These are phyloP conservation scores for Nissolia schottii DNA, from an alignment of 306 rosid genomes.

Conservation along the genomic window DNA sequence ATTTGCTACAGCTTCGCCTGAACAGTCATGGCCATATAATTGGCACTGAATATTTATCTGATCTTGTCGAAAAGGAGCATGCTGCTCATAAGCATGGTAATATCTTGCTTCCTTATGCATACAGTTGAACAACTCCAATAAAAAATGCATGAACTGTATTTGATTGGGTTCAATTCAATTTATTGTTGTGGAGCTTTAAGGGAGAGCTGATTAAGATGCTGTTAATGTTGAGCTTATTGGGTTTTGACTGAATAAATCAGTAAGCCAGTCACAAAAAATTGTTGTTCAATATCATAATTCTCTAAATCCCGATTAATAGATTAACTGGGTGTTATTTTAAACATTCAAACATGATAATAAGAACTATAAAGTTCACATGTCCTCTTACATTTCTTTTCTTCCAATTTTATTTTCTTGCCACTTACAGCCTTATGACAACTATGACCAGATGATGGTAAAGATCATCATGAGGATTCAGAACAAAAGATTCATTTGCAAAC, in stretches of 20 bases:
- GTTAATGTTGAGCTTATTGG: not conserved
- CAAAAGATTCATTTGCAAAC: slow-evolving; percentile 42
- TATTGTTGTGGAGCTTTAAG: not conserved
- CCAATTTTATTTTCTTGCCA: slow-evolving; percentile 3
- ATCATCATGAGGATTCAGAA: slow-evolving; percentile 49
- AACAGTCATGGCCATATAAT: slow-evolving; percentile 71
- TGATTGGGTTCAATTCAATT: not conserved
- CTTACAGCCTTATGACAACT: slow-evolving; percentile 23
- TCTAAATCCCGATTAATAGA: not conserved
- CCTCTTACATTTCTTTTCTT: not conserved
- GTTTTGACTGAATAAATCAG: not conserved
- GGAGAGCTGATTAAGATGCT: not conserved
- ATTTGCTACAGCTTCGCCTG: slow-evolving; percentile 77
- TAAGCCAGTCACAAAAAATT: not conserved
- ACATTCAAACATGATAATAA: not conserved
- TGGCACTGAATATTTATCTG: slow-evolving; percentile 92
- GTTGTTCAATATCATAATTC: not conserved
- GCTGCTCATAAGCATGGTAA: slow-evolving; percentile 63
- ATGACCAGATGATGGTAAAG: slow-evolving; percentile 47
- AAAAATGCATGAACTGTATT: not conserved
- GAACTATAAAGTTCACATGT: not conserved
- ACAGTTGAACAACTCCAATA: not conserved
- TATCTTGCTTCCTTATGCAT: slow-evolving; percentile 12
- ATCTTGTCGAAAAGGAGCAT: slow-evolving; percentile 94
- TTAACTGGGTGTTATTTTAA: not conserved